phyloP scores from a whole-genome alignment of 2,329 filamentous ascomycete species.

The Arthrinium puccinioides region DNA sequence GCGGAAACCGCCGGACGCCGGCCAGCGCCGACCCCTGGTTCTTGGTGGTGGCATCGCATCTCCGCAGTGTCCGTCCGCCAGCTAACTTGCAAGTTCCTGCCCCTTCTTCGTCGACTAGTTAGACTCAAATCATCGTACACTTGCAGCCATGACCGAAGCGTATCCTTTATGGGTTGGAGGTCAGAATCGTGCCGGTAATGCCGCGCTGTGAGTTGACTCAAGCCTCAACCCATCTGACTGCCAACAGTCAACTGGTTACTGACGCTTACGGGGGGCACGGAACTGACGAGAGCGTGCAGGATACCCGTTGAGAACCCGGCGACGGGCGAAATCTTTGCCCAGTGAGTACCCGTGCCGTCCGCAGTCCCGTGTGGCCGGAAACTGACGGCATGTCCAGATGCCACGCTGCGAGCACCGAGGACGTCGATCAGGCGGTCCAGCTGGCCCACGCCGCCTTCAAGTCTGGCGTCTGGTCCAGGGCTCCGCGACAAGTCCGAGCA shows the following conservation, averaged over 20 bases:
- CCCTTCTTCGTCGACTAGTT: not conserved
- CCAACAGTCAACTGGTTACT: no score
- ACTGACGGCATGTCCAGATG: constrained; percentile 25
- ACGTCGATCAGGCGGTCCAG: constrained; percentile 33
- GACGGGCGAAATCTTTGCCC: constrained; percentile 42
- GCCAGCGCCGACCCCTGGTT: no score
- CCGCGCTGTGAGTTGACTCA: constrained; percentile 34
- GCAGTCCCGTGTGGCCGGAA: not conserved
- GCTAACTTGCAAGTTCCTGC: not conserved
- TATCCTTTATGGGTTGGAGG: constrained; percentile 33
- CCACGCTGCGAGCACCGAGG: constrained; percentile 36
- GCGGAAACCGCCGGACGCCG: no score
- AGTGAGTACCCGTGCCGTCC: constrained; percentile 25
- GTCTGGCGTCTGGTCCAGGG: constrained; percentile 48
- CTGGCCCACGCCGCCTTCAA: constrained; percentile 38
- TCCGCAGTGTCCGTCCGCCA: not conserved
- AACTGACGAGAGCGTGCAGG: constrained; percentile 22
- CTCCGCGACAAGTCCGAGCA: constrained; percentile 50
- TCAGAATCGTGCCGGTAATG: constrained; percentile 29
- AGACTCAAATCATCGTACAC: not conserved
- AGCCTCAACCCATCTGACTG: constrained; percentile 5
- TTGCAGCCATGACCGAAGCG: constrained; percentile 3
- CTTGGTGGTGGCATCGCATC: no score
- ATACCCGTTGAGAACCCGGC: constrained; percentile 47
- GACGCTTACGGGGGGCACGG: constrained; percentile 1